Conservation (phyloP, 177 flowering plant species). For the Tripterygium wilfordii region DNA sequence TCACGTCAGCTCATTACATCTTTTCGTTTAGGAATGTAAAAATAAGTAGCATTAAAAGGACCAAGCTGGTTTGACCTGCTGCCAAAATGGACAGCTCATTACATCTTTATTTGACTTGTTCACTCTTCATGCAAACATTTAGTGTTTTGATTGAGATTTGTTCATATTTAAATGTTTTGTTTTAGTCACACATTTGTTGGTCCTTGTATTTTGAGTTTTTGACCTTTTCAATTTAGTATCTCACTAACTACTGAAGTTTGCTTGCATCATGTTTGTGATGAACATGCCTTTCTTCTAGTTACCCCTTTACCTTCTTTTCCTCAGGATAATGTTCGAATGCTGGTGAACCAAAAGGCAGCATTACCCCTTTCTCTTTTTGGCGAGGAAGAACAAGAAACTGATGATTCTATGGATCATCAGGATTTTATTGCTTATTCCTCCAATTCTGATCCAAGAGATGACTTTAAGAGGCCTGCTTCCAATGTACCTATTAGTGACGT, state of each 20-base stretch:
- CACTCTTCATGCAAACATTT: neutral
- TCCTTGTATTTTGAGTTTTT: too few species aligned
- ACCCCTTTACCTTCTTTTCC: constrained; percentile 1
- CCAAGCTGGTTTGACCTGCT: too few species aligned
- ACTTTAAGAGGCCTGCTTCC: constrained; percentile 15
- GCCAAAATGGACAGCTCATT: too few species aligned
- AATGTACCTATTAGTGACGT: constrained; percentile 45
- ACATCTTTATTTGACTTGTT: too few species aligned
- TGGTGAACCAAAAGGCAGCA: constrained; percentile 20
- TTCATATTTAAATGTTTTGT: too few species aligned
- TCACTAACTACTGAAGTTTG: neutral
- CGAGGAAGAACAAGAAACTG: constrained; percentile 29
- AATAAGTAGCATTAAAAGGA: too few species aligned
- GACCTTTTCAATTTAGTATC: too few species aligned
- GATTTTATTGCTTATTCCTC: constrained; percentile 22
- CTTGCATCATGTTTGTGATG: neutral
- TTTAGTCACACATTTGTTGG: too few species aligned
- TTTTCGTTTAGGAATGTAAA: too few species aligned
- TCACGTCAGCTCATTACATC: too few species aligned
- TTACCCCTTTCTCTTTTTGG: constrained; percentile 45
- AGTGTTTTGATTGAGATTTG: neutral
- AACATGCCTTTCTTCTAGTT: neutral
- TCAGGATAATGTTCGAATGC: constrained; percentile 27
- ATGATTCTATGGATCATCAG: constrained; percentile 24
- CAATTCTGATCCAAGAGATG: constrained; percentile 10